These are phyloP conservation scores for Fusarium anthophilum DNA, from an alignment of 2,329 filamentous ascomycete genomes.

Conservation along the genomic window DNA sequence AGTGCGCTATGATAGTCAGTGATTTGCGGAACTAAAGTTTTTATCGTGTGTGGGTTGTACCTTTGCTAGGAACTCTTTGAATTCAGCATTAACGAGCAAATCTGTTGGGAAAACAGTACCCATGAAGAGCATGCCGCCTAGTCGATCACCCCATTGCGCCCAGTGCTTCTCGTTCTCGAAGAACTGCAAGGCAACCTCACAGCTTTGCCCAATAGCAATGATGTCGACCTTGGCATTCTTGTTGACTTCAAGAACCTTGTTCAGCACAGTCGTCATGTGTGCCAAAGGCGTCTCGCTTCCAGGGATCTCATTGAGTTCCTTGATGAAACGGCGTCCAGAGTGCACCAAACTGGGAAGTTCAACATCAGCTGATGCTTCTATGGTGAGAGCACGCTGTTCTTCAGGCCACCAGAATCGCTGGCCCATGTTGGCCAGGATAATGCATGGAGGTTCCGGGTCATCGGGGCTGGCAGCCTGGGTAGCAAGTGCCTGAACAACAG, in stretches of 20 bases:
- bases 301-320: constrained; percentile 67
- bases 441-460: constrained; percentile 57
- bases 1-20: constrained; percentile 55
- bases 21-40: background rate
- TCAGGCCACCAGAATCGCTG: constrained; percentile 81
- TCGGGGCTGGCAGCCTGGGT: constrained; percentile 47
- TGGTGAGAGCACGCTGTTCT: constrained; percentile 67
- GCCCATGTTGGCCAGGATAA: constrained; percentile 82
- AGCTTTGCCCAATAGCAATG: constrained; percentile 75
- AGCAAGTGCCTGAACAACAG: constrained; percentile 63
- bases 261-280: constrained; percentile 76
- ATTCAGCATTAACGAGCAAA: constrained; percentile 53
- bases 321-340: constrained; percentile 60
- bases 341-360: constrained; percentile 73
- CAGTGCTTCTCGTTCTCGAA: constrained; percentile 66
- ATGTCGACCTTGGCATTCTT: constrained; percentile 70
- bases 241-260: constrained; percentile 63
- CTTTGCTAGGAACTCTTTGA: constrained; percentile 61
- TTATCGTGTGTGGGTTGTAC: constrained; percentile 48
- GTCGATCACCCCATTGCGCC: constrained; percentile 51
- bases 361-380: constrained; percentile 63
- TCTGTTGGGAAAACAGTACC: constrained; percentile 56
- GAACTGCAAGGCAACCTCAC: constrained; percentile 65
- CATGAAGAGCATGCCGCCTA: constrained; percentile 61
- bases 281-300: constrained; percentile 64